Conservation (phyloP, 208 protist genomes). For the Leishmania braziliensis region DNA sequence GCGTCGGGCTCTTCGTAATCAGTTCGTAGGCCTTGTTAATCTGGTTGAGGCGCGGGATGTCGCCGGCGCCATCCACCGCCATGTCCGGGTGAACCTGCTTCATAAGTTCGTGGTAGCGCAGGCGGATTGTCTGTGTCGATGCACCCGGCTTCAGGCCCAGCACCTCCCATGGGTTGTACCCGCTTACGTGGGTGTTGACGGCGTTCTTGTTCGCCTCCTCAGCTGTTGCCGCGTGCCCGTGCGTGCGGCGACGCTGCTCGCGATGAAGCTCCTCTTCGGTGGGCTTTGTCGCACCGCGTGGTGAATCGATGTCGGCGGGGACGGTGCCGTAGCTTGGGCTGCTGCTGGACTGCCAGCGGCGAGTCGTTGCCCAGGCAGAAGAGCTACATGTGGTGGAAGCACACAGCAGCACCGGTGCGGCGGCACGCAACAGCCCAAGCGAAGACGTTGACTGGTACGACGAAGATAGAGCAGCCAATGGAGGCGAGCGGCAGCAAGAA, state of each 20-base stretch:
- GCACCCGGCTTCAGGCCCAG: slow-evolving; percentile 79
- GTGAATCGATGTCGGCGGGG: slow-evolving; percentile 66
- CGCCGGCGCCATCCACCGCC: slow-evolving; percentile 64
- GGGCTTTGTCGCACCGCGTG: slow-evolving; percentile 50
- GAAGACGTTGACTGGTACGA: not conserved
- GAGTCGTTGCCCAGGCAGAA: slow-evolving; percentile 9
- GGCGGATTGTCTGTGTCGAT: slow-evolving; percentile 68
- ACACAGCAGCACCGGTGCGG: not conserved
- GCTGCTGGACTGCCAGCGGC: slow-evolving; percentile 26
- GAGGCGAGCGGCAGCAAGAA: slow-evolving; percentile 1
- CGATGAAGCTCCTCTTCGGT: slow-evolving; percentile 55
- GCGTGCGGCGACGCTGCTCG: slow-evolving; percentile 37
- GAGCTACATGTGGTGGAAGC: not conserved
- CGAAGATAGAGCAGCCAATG: slow-evolving; percentile 2
- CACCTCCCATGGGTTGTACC: slow-evolving; percentile 90
- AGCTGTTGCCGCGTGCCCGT: slow-evolving; percentile 27
- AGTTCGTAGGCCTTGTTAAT: slow-evolving; percentile 92
- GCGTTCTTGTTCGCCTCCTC: slow-evolving; percentile 48
- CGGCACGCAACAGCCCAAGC: slow-evolving; percentile 3
- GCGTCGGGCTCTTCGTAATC: slow-evolving; percentile 87
- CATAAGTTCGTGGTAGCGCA: slow-evolving; percentile 89
- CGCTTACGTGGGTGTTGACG: slow-evolving; percentile 42
- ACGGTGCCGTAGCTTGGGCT: slow-evolving; percentile 52
- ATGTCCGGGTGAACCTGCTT: slow-evolving; percentile 84
- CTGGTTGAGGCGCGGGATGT: slow-evolving; percentile 82